phyloP scores from a whole-genome alignment of 1,284 basidiomycete species.

The Phylloporus gajari region DNA sequence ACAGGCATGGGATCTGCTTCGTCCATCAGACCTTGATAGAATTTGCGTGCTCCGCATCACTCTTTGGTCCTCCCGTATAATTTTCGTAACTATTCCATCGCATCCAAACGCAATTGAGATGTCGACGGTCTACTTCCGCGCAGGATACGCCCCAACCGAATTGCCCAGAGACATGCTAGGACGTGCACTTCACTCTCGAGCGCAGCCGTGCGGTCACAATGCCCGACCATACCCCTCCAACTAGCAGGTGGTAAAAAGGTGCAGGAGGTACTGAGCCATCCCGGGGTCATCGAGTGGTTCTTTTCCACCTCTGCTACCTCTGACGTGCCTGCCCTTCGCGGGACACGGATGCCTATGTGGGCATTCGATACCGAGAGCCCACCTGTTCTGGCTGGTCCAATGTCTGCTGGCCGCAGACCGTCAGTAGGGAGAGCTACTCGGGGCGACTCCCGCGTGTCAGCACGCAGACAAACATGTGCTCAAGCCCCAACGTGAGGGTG shows the following conservation, averaged over 20 bases:
- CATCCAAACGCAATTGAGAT: conserved; percentile 55
- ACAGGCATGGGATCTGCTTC: conserved; percentile 76
- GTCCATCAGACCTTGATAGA: conserved; percentile 82
- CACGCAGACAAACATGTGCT: conserved; percentile 76
- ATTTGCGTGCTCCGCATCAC: conserved; percentile 61
- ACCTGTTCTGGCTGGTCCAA: conserved; percentile 2
- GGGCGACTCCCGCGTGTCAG: conserved; percentile 57
- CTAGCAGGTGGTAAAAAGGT: conserved; percentile 98
- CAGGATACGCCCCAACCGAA: too few species aligned
- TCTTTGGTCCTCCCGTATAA: conserved; percentile 58
- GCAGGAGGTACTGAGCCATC: conserved; percentile 87
- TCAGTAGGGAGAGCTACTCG: conserved; percentile 27
- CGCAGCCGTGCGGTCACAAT: conserved; percentile 89
- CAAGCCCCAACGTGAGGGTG: conserved; percentile 97
- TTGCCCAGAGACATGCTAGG: too few species aligned
- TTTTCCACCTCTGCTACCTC: conserved; percentile 48
- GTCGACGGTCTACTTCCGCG: too few species aligned
- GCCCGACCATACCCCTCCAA: conserved; percentile 90
- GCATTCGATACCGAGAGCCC: conserved; percentile 61
- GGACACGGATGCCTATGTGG: conserved; percentile 87
- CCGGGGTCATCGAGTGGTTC: conserved; percentile 81
- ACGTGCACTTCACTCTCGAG: conserved; percentile 81
- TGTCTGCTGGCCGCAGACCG: neutral
- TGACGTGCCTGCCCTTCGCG: conserved; percentile 60
- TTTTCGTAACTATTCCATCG: conserved; percentile 36